Evolutionary conservation across 208 protist species (phyloP).

Genomic region (Leishmania turanica): DNA sequence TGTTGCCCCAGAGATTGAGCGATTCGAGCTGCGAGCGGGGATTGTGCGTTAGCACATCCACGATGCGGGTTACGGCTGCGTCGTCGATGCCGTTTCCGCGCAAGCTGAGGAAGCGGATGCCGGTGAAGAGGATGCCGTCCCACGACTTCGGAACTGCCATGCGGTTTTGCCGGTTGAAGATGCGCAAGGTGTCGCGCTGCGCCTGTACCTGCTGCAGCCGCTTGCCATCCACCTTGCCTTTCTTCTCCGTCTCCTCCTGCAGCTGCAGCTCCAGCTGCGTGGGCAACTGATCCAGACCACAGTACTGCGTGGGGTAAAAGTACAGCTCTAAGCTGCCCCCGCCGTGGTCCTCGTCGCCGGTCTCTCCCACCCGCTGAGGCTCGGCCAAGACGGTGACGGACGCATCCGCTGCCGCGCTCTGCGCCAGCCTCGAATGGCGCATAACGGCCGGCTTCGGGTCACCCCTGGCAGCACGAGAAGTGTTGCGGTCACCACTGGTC

Average conservation of each 20-base stretch:
- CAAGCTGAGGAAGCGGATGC: conserved; percentile 74
- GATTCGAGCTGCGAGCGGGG: conserved; percentile 70
- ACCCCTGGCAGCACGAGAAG: not conserved
- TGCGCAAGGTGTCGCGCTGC: conserved; percentile 63
- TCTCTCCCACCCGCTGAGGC: not conserved
- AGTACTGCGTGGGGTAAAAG: conserved; percentile 71
- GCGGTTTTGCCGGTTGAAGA: conserved; percentile 67
- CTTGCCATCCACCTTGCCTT: conserved; percentile 84
- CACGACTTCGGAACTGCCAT: conserved; percentile 69
- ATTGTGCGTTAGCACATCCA: conserved; percentile 49
- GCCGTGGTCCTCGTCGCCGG: conserved; percentile 1
- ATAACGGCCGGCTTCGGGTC: not conserved
- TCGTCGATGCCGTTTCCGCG: conserved; percentile 86
- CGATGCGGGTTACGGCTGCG: conserved; percentile 43
- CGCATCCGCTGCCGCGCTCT: not conserved
- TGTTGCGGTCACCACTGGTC: not conserved
- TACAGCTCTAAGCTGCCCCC: conserved; percentile 36
- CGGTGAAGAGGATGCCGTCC: conserved; percentile 75
- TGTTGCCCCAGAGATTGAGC: conserved; percentile 90
- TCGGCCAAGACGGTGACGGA: not conserved
- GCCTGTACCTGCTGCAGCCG: conserved; percentile 73
- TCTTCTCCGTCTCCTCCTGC: conserved; percentile 77
- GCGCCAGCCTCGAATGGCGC: not conserved
- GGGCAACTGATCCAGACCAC: conserved; percentile 59
- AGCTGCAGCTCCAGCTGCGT: conserved; percentile 71